Evolutionary conservation across 164 flowering plant genomes (phyloP).

Genomic region (Aristolochia contorta): DNA sequence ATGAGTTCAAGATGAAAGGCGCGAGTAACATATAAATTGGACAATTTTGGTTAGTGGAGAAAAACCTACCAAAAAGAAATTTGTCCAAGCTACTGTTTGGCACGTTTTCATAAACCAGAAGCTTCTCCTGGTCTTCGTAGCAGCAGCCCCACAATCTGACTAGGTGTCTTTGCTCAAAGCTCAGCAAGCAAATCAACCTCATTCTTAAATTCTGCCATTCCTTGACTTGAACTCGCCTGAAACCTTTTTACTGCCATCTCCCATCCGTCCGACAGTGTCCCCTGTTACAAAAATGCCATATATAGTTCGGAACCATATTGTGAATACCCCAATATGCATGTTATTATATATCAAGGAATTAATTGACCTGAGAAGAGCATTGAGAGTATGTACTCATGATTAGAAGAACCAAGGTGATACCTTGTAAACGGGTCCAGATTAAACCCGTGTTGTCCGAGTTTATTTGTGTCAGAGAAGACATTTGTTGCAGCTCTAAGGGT

Average conservation of each 20-base stretch:
- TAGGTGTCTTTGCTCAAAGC: conserved; percentile 37
- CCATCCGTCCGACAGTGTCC: conserved; percentile 22
- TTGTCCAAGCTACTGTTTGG: conserved; percentile 36
- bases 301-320: no score
- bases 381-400: no score
- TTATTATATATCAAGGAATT: no score
- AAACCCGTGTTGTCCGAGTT: conserved; percentile 40
- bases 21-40: no score
- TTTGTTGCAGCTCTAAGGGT: conserved; percentile 21
- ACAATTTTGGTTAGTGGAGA: no score
- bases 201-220: conserved; percentile 18
- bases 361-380: no score
- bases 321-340: no score
- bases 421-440: conserved; percentile 42
- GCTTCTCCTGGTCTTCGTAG: conserved; percentile 30
- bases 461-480: conserved; percentile 25
- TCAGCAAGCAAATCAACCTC: conserved; percentile 32
- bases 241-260: conserved; percentile 31
- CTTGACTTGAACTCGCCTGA: conserved; percentile 15
- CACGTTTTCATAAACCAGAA: no score
- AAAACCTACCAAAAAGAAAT: conserved; percentile 26
- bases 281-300: conserved; percentile 17
- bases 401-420: no score
- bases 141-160: conserved; percentile 34
- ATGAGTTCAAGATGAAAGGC: background rate